Evolutionary conservation across 257 asterid species (phyloP).

Genomic region (Lantana camara): DNA sequence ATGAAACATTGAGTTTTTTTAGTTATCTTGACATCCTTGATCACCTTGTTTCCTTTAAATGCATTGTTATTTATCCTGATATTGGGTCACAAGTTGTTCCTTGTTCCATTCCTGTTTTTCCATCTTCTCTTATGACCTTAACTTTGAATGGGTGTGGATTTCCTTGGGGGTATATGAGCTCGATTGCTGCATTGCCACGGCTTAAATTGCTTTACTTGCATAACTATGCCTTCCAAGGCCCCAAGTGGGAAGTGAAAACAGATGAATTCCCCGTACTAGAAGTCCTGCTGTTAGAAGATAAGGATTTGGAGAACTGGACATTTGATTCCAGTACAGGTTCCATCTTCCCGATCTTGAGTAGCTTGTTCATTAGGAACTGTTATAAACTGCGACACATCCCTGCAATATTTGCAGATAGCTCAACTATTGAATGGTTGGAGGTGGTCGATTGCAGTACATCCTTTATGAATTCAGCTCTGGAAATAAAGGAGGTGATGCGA

Average conservation of each 20-base stretch:
- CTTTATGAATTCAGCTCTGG: background rate
- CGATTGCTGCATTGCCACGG: background rate
- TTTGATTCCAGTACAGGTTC: too few species aligned
- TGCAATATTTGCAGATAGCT: background rate
- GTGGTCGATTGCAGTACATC: background rate
- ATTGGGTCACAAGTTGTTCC: background rate
- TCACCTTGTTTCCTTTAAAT: background rate
- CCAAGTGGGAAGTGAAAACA: background rate
- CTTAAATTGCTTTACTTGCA: background rate
- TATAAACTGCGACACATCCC: slow-evolving; percentile 19
- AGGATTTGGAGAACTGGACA: background rate
- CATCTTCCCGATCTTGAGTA: background rate
- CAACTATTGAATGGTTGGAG: background rate
- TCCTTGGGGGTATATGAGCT: background rate
- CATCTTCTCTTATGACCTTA: background rate
- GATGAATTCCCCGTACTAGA: background rate
- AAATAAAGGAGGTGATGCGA: background rate
- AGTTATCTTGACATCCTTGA: background rate
- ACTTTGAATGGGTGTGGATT: background rate
- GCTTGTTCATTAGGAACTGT: slow-evolving; percentile 8
- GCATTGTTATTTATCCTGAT: background rate
- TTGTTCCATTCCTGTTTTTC: background rate
- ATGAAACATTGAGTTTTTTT: slow-evolving; percentile 8
- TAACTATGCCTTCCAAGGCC: background rate
- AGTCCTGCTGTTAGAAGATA: background rate